These are phyloP conservation scores for Phyllosticta citriasiana DNA, from an alignment of 2,329 filamentous ascomycete genomes.

Conservation along the genomic window DNA sequence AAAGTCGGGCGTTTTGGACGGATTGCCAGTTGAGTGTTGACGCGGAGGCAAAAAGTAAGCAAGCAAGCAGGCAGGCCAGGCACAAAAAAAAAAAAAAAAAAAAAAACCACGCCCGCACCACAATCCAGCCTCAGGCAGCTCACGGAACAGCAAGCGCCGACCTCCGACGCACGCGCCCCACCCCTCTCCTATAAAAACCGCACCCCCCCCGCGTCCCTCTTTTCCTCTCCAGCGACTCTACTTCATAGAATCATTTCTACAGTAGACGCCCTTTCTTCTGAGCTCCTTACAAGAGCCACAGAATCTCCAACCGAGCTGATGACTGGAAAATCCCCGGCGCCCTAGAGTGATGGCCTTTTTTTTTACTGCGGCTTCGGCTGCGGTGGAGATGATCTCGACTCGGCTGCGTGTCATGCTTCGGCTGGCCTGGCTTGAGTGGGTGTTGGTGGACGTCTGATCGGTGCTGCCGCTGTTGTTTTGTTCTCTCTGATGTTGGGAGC, in stretches of 20 bases:
- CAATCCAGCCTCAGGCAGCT: too few species aligned
- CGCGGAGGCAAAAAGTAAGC: too few species aligned
- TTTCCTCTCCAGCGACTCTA: background rate
- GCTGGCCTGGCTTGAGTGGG: slow-evolving; percentile 63
- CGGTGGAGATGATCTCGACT: slow-evolving; percentile 93
- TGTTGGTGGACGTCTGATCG: slow-evolving; percentile 81
- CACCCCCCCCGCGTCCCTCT: background rate
- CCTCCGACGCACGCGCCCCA: too few species aligned
- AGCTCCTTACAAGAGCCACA: slow-evolving; percentile 88
- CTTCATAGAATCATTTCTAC: slow-evolving; percentile 85
- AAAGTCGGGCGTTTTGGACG: too few species aligned
- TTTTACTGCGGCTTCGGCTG: slow-evolving; percentile 61
- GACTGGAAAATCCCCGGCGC: slow-evolving; percentile 66
- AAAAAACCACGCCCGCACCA: too few species aligned
- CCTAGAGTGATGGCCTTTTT: slow-evolving; percentile 67
- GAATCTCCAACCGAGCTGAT: slow-evolving; percentile 86
- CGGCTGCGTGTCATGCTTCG: slow-evolving; percentile 58
- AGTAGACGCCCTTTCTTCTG: slow-evolving; percentile 83
- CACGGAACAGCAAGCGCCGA: too few species aligned
- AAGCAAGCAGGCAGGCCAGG: too few species aligned
- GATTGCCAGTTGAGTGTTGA: too few species aligned
- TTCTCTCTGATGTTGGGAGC: slow-evolving; percentile 12
- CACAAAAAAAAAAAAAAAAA: too few species aligned
- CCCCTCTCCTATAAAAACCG: too few species aligned
- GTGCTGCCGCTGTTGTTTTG: slow-evolving; percentile 22